A percentile compares a stretch with the other conserved stretches of the same genome.
Conservation (phyloP, 768 basidiomycete species). For the Coprinopsis sp. region DNA sequence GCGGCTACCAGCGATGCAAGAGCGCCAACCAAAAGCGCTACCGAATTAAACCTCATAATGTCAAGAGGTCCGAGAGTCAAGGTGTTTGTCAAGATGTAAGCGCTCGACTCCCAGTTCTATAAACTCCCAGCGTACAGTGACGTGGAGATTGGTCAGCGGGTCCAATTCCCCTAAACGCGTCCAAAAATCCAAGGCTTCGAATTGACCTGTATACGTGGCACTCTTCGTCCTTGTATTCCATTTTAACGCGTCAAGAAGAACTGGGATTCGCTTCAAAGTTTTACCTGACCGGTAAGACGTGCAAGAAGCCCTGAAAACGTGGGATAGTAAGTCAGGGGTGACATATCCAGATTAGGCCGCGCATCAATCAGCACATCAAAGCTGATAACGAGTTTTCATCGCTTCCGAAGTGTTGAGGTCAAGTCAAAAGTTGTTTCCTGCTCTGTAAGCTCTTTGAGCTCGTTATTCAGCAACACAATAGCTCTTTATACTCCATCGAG, state of each 20-base stretch:
- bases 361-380: conserved; percentile 17
- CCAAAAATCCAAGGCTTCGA: conserved; percentile 1
- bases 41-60: conserved; percentile 57
- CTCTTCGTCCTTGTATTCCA: neutral
- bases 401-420: too few species aligned
- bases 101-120: too few species aligned
- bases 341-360: too few species aligned
- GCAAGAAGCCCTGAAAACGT: too few species aligned
- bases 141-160: conserved; percentile 14
- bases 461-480: conserved; percentile 14
- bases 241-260: neutral
- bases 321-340: too few species aligned
- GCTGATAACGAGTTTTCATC: conserved; percentile 24
- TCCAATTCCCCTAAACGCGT: conserved; percentile 11
- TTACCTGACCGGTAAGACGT: neutral
- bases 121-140: too few species aligned
- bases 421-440: conserved; percentile 8
- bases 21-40: conserved; percentile 52
- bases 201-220: conserved; percentile 3
- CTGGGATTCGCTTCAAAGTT: neutral
- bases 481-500: neutral
- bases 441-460: neutral
- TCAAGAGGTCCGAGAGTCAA: too few species aligned
- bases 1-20: conserved; percentile 54
- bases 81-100: too few species aligned